phyloP scores from a whole-genome alignment of 2,329 filamentous ascomycete species.

The Camillea tinctor region DNA sequence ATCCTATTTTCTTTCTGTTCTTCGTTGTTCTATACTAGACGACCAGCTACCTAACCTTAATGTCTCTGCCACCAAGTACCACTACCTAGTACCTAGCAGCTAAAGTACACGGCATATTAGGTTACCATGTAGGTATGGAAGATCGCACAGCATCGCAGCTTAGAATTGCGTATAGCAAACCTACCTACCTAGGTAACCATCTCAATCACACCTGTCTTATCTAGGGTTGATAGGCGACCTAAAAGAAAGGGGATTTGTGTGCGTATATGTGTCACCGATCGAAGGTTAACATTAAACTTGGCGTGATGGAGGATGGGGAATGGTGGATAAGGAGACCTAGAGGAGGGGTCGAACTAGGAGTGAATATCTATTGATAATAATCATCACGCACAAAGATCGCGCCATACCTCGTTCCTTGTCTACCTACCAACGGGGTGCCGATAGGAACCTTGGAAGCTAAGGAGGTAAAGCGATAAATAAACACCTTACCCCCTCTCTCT shows the following conservation, averaged over 20 bases:
- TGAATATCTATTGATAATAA: slow-evolving; percentile 1
- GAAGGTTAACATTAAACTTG: neutral
- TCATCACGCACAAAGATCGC: slow-evolving; percentile 14
- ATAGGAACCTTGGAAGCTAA: too few species aligned
- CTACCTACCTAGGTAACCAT: neutral
- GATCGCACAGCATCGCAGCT: neutral
- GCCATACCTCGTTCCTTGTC: slow-evolving; percentile 13
- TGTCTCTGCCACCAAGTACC: too few species aligned
- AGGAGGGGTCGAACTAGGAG: neutral
- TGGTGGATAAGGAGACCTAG: too few species aligned
- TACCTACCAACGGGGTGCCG: neutral
- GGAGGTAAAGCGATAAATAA: slow-evolving; percentile 1
- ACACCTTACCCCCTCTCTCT: slow-evolving; percentile 4
- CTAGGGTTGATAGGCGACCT: neutral
- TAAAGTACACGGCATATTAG: too few species aligned
- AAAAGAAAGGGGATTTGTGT: neutral
- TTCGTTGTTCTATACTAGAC: too few species aligned
- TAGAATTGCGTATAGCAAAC: neutral
- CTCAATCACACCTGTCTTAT: neutral
- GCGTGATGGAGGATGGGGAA: neutral
- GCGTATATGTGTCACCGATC: neutral
- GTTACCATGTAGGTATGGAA: too few species aligned
- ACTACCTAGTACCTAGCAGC: too few species aligned
- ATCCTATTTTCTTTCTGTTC: neutral
- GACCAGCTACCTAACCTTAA: too few species aligned